Evolutionary conservation across 148 eudicot genomes (phyloP).

Genomic region (Agrostemma githago): DNA sequence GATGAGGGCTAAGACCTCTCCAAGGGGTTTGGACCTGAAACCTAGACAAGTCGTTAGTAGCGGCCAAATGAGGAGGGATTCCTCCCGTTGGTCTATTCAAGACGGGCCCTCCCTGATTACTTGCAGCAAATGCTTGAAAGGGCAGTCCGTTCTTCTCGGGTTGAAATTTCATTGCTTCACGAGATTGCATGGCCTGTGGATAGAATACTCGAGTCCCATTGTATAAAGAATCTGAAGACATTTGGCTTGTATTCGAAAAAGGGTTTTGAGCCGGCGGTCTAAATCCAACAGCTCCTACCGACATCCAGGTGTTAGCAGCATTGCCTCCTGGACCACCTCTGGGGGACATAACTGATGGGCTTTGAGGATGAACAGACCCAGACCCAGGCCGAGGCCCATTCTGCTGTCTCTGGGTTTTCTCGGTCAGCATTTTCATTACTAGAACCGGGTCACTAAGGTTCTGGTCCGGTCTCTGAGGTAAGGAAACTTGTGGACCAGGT

Average conservation of each 20-base stretch:
- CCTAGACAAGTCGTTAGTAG: conserved; percentile 56
- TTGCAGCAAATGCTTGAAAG: conserved; percentile 41
- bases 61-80: conserved; percentile 39
- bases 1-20: conserved; percentile 46
- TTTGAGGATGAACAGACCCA: conserved; percentile 23
- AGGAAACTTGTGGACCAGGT: conserved; percentile 27
- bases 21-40: conserved; percentile 60
- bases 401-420: conserved; percentile 64
- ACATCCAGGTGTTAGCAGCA: conserved; percentile 85
- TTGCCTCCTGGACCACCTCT: conserved; percentile 46
- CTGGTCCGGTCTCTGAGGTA: conserved; percentile 48
- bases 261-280: conserved; percentile 47
- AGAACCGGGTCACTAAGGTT: conserved; percentile 83
- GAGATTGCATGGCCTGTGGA: conserved; percentile 51
- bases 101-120: conserved; percentile 39
- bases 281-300: conserved; percentile 55
- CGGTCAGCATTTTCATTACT: conserved; percentile 71
- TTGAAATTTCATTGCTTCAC: conserved; percentile 36
- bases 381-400: conserved; percentile 21
- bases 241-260: conserved; percentile 39
- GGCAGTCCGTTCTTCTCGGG: conserved; percentile 44
- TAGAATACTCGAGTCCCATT: conserved; percentile 41
- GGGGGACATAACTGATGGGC: conserved; percentile 32
- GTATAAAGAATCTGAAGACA: conserved; percentile 39
- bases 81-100: conserved; percentile 41